Conservation (phyloP, 352 stramenopile species). For the Phytophthora europaea region DNA sequence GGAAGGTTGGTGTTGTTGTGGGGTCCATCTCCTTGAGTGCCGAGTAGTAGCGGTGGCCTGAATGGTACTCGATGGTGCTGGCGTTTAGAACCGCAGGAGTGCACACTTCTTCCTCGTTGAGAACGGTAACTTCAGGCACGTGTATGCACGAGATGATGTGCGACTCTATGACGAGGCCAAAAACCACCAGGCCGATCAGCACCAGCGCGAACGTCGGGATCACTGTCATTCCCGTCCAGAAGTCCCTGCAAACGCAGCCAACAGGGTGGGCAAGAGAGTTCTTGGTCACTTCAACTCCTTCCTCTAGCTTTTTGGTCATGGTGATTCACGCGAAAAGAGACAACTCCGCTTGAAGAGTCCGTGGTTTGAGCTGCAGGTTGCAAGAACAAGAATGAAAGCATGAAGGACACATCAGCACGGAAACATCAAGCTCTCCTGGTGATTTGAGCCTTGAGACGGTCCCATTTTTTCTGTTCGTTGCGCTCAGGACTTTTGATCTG, state of each 20-base stretch:
- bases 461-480: slow-evolving; percentile 3
- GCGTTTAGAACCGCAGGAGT: slow-evolving; percentile 14
- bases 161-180: slow-evolving; percentile 1
- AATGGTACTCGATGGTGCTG: slow-evolving; percentile 32
- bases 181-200: not conserved
- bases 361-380: not conserved
- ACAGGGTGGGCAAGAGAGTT: not conserved
- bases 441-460: slow-evolving; percentile 4
- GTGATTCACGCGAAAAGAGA: not conserved
- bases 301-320: slow-evolving; percentile 26
- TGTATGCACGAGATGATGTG: not conserved
- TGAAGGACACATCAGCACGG: not conserved
- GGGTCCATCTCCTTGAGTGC: slow-evolving; percentile 31
- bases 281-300: slow-evolving; percentile 22
- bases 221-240: not conserved
- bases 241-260: slow-evolving; percentile 7
- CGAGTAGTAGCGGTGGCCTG: slow-evolving; percentile 27
- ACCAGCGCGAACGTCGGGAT: not conserved
- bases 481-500: not conserved
- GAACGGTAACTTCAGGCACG: not conserved
- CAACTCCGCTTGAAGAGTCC: not conserved
- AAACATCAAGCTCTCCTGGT: slow-evolving; percentile 1
- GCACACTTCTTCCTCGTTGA: slow-evolving; percentile 13
- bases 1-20: slow-evolving; percentile 34
- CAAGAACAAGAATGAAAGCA: slow-evolving; percentile 1